Conservation (phyloP, 306 rosid species). For the Ormosia emarginata region DNA sequence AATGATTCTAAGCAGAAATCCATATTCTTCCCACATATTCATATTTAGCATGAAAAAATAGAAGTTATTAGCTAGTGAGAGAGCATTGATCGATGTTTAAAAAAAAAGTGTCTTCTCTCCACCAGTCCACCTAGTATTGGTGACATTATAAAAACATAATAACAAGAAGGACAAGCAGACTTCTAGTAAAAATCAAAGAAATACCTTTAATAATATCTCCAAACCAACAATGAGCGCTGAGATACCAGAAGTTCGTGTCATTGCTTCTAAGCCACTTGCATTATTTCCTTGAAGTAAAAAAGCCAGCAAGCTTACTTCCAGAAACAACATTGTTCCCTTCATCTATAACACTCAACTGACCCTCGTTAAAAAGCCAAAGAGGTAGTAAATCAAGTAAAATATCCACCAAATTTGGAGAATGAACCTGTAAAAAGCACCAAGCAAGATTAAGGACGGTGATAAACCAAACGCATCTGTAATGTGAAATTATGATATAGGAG, state of each 20-base stretch:
- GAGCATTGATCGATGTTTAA: not conserved
- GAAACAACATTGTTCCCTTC: conserved; percentile 57
- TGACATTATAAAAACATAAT: not conserved
- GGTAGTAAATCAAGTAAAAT: too few relatives aligned
- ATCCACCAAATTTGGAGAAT: too few relatives aligned
- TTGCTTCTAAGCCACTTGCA: conserved; percentile 67
- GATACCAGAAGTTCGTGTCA: conserved; percentile 73
- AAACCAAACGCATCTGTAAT: conserved; percentile 39
- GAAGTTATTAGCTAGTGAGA: not conserved
- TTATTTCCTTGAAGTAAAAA: conserved; percentile 87
- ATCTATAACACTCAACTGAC: too few relatives aligned
- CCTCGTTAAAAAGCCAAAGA: too few relatives aligned
- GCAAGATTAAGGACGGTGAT: conserved; percentile 44
- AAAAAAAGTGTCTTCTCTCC: not conserved
- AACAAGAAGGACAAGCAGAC: not conserved
- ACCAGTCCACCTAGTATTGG: not conserved
- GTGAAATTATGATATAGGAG: conserved; percentile 33
- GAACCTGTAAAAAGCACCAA: conserved; percentile 46
- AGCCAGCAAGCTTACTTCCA: conserved; percentile 97
- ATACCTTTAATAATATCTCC: conserved; percentile 81
- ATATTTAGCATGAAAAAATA: not conserved
- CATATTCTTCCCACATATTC: not conserved
- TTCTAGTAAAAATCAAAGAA: not conserved
- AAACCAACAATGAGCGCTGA: conserved; percentile 80
- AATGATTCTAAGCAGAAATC: not conserved